Conservation (phyloP, 2,329 filamentous ascomycete species). For the Sporothrix mexicana region DNA sequence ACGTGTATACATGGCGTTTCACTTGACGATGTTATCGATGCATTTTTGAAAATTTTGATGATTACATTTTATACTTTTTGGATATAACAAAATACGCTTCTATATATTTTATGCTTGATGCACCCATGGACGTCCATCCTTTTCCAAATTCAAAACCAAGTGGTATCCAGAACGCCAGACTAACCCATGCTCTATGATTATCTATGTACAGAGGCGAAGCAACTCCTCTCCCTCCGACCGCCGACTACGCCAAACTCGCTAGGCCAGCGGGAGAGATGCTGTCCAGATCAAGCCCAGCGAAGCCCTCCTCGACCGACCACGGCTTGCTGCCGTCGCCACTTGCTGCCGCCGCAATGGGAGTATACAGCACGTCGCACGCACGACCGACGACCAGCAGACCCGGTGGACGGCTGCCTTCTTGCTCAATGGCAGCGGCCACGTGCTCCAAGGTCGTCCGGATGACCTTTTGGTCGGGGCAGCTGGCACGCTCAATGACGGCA, state of each 20-base stretch:
- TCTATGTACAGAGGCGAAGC: neutral
- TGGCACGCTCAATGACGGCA: conserved; percentile 90
- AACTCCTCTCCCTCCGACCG: neutral
- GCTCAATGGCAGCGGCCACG: conserved; percentile 82
- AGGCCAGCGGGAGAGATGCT: conserved; percentile 22
- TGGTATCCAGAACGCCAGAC: conserved; percentile 29
- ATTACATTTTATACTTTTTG: neutral
- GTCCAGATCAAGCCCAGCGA: conserved; percentile 34
- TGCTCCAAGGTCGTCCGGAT: conserved; percentile 83
- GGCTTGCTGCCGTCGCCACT: conserved; percentile 17
- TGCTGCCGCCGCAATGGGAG: neutral
- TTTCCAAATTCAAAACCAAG: conserved; percentile 7
- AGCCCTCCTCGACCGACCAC: conserved; percentile 38
- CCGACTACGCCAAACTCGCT: conserved; percentile 21
- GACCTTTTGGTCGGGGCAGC: conserved; percentile 91
- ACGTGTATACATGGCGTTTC: conserved; percentile 9
- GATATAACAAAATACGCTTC: conserved; percentile 3
- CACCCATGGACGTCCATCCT: neutral
- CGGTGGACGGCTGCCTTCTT: conserved; percentile 86
- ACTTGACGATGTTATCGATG: neutral
- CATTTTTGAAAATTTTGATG: neutral
- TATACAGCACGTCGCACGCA: conserved; percentile 75
- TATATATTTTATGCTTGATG: neutral
- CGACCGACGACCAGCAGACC: conserved; percentile 84
- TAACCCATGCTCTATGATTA: conserved; percentile 11